phyloP scores from a whole-genome alignment of 1,284 basidiomycete species.

The Fistulinella staudtii region DNA sequence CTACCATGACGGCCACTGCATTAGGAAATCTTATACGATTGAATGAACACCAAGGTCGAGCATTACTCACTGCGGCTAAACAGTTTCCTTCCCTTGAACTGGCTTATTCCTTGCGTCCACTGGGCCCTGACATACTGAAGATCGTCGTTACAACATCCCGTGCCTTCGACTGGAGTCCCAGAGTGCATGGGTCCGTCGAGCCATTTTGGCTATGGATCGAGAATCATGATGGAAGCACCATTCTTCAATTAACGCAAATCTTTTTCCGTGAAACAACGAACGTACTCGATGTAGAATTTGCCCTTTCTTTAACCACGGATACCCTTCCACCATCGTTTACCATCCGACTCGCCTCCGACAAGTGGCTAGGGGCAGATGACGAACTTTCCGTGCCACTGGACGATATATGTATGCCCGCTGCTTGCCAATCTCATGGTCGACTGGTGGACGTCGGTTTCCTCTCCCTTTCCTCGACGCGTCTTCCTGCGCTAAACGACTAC shows the following conservation, averaged over 20 bases:
- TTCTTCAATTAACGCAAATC: slow-evolving; percentile 81
- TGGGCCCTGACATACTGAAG: slow-evolving; percentile 82
- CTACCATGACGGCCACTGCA: slow-evolving; percentile 67
- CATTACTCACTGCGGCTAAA: slow-evolving; percentile 77
- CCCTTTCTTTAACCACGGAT: slow-evolving; percentile 67
- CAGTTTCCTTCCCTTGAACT: slow-evolving; percentile 83
- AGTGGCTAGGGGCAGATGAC: slow-evolving; percentile 92
- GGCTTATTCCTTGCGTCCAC: slow-evolving; percentile 69
- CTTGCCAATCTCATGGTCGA: slow-evolving; percentile 61
- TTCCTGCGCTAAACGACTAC: slow-evolving; percentile 46
- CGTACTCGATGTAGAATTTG: slow-evolving; percentile 68
- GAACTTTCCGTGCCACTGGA: slow-evolving; percentile 64
- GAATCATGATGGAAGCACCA: slow-evolving; percentile 73
- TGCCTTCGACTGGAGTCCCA: slow-evolving; percentile 83
- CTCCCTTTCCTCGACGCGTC: slow-evolving; percentile 48
- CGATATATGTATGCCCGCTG: slow-evolving; percentile 71
- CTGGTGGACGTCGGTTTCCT: slow-evolving; percentile 85
- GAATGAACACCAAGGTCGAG: slow-evolving; percentile 82
- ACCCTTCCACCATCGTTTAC: slow-evolving; percentile 58
- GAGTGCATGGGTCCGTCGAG: slow-evolving; percentile 74
- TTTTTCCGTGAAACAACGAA: slow-evolving; percentile 66
- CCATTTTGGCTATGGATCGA: slow-evolving; percentile 98
- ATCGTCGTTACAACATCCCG: slow-evolving; percentile 66
- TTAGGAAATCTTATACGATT: slow-evolving; percentile 83
- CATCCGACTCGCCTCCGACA: slow-evolving; percentile 83